Evolutionary conservation across 176 grass and related monocot species (phyloP).

Genomic region (Lolium perenne): DNA sequence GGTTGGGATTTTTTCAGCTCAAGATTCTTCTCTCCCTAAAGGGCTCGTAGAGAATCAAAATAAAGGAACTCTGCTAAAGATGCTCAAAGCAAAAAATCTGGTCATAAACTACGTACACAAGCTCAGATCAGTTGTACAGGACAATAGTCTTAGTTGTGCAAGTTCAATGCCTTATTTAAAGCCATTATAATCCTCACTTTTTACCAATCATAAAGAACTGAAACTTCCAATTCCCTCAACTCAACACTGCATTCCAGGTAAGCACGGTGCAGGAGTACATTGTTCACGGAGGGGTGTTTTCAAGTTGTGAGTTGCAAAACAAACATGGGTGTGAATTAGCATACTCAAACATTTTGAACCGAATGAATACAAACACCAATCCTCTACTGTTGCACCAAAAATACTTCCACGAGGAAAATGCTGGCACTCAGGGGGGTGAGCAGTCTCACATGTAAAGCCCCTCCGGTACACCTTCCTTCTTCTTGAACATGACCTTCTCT

Average conservation of each 20-base stretch:
- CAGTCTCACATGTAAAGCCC: conserved; percentile 83
- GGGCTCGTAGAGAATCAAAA: too few species aligned
- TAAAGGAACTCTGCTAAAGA: too few species aligned
- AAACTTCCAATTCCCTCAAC: not conserved
- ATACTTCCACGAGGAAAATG: not conserved
- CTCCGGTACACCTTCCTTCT: conserved; percentile 95
- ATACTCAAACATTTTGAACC: conserved; percentile 9
- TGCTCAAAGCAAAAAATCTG: not conserved
- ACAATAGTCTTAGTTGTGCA: not conserved
- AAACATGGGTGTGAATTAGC: conserved; percentile 7
- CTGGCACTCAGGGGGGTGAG: not conserved
- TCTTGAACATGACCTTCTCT: conserved; percentile 99
- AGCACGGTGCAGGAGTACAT: conserved; percentile 9
- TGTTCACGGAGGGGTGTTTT: not conserved
- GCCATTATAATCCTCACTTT: not conserved
- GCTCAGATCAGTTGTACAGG: too few species aligned
- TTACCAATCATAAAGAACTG: not conserved
- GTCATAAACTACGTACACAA: not conserved
- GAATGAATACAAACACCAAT: conserved; percentile 33
- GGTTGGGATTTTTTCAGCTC: too few species aligned
- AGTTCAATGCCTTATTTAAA: not conserved
- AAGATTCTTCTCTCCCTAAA: too few species aligned
- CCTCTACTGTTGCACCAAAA: conserved; percentile 11
- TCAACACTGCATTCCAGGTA: not conserved
- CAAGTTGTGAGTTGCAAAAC: not conserved